phyloP scores from a whole-genome alignment of 2,329 filamentous ascomycete species.

The Trichoderma gracile region DNA sequence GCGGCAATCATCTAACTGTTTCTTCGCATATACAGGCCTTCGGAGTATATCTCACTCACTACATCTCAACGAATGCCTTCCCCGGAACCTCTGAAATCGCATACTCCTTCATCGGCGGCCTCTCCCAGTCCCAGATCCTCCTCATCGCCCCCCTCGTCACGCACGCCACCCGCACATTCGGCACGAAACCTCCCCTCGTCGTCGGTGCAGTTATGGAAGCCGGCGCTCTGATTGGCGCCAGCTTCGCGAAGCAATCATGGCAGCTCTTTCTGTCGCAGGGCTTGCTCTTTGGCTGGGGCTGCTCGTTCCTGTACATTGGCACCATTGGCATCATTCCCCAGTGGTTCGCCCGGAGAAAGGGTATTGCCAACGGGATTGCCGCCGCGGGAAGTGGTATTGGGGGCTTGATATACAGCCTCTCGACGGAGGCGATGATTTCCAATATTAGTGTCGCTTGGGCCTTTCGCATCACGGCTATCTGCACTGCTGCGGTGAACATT shows the following conservation, averaged over 20 bases:
- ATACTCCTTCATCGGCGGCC: conserved; percentile 61
- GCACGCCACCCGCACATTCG: conserved; percentile 34
- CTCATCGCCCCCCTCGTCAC: conserved; percentile 45
- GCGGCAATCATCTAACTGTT: not conserved
- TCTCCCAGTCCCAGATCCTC: conserved; percentile 51
- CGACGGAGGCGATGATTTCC: conserved; percentile 51
- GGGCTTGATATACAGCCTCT: conserved; percentile 32
- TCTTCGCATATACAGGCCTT: not conserved
- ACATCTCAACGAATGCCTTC: conserved; percentile 53
- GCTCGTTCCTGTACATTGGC: conserved; percentile 61
- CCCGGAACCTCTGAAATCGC: conserved; percentile 53
- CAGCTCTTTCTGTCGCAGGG: conserved; percentile 63
- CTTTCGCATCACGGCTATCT: conserved; percentile 51
- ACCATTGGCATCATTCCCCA: conserved; percentile 58
- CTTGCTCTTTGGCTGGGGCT: conserved; percentile 59
- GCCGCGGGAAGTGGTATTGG: conserved; percentile 53
- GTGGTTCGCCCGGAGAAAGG: conserved; percentile 59
- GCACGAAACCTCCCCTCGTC: conserved; percentile 45
- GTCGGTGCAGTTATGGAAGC: conserved; percentile 55
- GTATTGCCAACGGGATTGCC: conserved; percentile 58
- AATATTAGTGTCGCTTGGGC: conserved; percentile 56
- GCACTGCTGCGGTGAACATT: conserved; percentile 57
- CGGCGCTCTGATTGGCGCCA: conserved; percentile 54
- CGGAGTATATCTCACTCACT: conserved; percentile 59
- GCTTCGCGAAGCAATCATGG: conserved; percentile 56